These are phyloP conservation scores for Chondrostereum purpureum DNA, from an alignment of 1,284 basidiomycete genomes.

Conservation along the genomic window DNA sequence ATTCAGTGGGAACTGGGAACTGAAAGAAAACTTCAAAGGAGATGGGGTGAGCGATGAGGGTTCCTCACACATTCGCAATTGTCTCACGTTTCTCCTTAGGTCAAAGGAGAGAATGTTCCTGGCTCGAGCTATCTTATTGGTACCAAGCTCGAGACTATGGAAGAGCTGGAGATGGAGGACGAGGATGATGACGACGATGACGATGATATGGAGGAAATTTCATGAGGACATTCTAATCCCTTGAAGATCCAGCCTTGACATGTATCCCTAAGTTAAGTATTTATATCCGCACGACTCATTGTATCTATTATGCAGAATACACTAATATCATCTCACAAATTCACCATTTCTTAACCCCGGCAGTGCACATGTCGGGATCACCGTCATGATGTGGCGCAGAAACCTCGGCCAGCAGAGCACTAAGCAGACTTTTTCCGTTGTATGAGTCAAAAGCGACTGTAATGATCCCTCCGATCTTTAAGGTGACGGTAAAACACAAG, in stretches of 20 bases:
- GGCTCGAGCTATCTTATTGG: constrained; percentile 30
- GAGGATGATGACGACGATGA: constrained; percentile 37
- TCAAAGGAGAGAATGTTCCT: constrained; percentile 52
- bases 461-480: no score
- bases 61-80: background rate
- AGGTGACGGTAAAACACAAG: no score
- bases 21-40: constrained; percentile 59
- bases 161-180: constrained; percentile 30
- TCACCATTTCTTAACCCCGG: no score
- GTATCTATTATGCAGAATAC: no score
- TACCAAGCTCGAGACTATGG: constrained; percentile 30
- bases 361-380: no score
- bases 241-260: background rate
- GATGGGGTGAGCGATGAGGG: constrained; percentile 49
- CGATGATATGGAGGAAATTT: constrained; percentile 42
- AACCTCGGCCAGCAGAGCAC: no score
- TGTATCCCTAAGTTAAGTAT: background rate
- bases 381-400: no score
- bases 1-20: constrained; percentile 63
- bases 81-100: constrained; percentile 23
- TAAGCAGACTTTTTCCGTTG: no score
- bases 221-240: constrained; percentile 18
- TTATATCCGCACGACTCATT: no score
- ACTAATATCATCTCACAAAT: no score
- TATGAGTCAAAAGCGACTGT: no score